Conservation (phyloP, 2,329 filamentous ascomycete genomes). For the Fusarium sp. region DNA sequence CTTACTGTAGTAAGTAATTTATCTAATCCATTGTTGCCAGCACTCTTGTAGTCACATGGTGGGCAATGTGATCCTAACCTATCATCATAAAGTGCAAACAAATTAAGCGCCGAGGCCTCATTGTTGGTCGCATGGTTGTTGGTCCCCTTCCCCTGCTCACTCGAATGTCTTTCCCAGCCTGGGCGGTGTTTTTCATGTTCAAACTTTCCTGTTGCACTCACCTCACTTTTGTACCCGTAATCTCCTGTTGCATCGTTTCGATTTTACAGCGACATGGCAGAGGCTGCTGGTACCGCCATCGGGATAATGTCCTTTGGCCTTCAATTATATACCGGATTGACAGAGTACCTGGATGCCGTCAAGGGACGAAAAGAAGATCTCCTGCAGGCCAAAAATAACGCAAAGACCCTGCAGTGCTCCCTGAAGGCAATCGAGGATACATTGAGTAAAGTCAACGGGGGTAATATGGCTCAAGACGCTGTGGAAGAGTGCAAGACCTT, state of each 20-base stretch:
- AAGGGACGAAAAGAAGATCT: background rate
- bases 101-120: background rate
- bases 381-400: fast-evolving
- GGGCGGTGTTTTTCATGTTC: background rate
- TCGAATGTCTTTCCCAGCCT: background rate
- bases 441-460: fast-evolving
- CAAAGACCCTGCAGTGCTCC: background rate
- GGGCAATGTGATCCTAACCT: background rate
- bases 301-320: background rate
- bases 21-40: background rate
- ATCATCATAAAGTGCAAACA: background rate
- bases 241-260: background rate
- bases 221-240: fast-evolving
- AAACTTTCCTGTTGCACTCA: background rate
- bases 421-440: fast-evolving
- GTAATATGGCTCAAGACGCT: fast-evolving
- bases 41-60: background rate
- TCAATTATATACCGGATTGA: fast-evolving
- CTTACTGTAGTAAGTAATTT: too few species aligned
- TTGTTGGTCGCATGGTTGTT: background rate
- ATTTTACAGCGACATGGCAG: background rate
- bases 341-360: background rate
- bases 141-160: background rate
- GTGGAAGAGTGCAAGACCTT: fast-evolving
- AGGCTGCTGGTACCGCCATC: background rate